Conservation (phyloP, 2,329 filamentous ascomycete species). For the Aureobasidium sp. region DNA sequence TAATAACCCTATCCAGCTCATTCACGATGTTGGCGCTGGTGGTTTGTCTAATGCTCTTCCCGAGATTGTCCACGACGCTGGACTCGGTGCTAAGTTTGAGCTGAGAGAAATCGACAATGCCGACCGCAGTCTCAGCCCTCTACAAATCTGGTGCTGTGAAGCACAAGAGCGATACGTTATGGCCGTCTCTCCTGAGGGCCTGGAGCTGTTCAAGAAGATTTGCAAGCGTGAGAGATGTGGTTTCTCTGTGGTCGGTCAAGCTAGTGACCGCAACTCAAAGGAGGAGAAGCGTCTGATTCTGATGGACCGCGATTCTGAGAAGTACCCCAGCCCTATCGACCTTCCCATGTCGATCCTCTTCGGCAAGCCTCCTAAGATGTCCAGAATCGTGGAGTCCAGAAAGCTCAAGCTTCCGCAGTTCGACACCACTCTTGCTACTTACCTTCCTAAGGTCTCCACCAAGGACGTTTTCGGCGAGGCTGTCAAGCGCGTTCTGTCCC, state of each 20-base stretch:
- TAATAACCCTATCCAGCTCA: slow-evolving; percentile 87
- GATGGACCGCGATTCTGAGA: slow-evolving; percentile 68
- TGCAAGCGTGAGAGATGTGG: slow-evolving; percentile 78
- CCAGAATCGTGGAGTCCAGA: slow-evolving; percentile 63
- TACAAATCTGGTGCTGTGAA: slow-evolving; percentile 98
- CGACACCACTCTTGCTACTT: slow-evolving; percentile 63
- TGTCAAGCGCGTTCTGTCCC: slow-evolving; percentile 69
- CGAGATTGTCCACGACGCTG: slow-evolving; percentile 85
- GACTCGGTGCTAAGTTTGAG: slow-evolving; percentile 85
- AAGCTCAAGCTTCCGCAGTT: slow-evolving; percentile 64
- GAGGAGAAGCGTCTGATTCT: slow-evolving; percentile 69
- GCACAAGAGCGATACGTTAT: slow-evolving; percentile 95
- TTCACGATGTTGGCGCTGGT: slow-evolving; percentile 94
- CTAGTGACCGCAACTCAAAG: slow-evolving; percentile 52
- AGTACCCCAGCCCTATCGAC: slow-evolving; percentile 74
- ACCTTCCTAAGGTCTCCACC: slow-evolving; percentile 46
- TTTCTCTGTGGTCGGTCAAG: slow-evolving; percentile 83
- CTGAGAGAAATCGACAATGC: slow-evolving; percentile 88
- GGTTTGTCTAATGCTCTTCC: slow-evolving; percentile 79
- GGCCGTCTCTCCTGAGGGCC: slow-evolving; percentile 70
- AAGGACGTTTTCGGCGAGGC: slow-evolving; percentile 49
- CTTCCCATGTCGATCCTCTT: slow-evolving; percentile 84
- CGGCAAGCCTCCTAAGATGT: slow-evolving; percentile 77
- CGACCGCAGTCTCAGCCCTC: slow-evolving; percentile 84
- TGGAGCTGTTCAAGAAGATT: slow-evolving; percentile 66